A percentile compares a stretch with the other conserved stretches of the same genome.
These are phyloP conservation scores for Pestalotiopsis sp. DNA, from an alignment of 2,329 filamentous ascomycete genomes.

Conservation along the genomic window DNA sequence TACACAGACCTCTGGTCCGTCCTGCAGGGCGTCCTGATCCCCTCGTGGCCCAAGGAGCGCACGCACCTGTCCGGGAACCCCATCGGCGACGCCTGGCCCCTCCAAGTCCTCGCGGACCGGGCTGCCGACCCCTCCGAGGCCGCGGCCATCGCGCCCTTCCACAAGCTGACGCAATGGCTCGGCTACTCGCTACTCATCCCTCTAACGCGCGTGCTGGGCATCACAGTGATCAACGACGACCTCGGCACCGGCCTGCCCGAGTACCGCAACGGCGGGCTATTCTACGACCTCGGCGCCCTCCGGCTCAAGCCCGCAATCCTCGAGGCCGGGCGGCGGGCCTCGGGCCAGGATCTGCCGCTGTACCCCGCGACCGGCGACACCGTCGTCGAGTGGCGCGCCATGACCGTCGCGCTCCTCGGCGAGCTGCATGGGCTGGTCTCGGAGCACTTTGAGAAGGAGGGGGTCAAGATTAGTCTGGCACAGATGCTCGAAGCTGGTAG, in stretches of 20 bases:
- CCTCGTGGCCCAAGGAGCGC: slow-evolving; percentile 48
- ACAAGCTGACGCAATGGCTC: slow-evolving; percentile 94
- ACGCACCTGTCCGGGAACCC: slow-evolving; percentile 48
- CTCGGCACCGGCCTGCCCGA: slow-evolving; percentile 86
- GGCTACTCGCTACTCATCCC: slow-evolving; percentile 92
- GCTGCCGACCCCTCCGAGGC: slow-evolving; percentile 51
- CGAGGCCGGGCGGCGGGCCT: slow-evolving; percentile 63
- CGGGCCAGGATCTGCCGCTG: slow-evolving; percentile 69
- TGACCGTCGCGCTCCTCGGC: slow-evolving; percentile 74
- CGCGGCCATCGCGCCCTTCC: slow-evolving; percentile 86
- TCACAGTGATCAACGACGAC: slow-evolving; percentile 79
- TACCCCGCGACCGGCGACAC: slow-evolving; percentile 75
- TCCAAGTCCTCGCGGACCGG: slow-evolving; percentile 28
- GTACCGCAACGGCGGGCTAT: slow-evolving; percentile 87
- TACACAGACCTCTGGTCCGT: slow-evolving; percentile 41
- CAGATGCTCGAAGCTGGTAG: slow-evolving; percentile 95
- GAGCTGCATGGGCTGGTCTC: slow-evolving; percentile 71
- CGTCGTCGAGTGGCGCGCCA: slow-evolving; percentile 76
- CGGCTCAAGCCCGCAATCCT: slow-evolving; percentile 71
- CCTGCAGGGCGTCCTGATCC: slow-evolving; percentile 45
- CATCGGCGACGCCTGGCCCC: slow-evolving; percentile 52
- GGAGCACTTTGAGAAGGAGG: slow-evolving; percentile 58
- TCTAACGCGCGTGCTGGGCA: slow-evolving; percentile 77
- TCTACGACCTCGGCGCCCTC: slow-evolving; percentile 81
- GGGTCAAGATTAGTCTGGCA: slow-evolving; percentile 72